phyloP scores from a whole-genome alignment of 257 asterid species.

The Plectranthus barbatus region DNA sequence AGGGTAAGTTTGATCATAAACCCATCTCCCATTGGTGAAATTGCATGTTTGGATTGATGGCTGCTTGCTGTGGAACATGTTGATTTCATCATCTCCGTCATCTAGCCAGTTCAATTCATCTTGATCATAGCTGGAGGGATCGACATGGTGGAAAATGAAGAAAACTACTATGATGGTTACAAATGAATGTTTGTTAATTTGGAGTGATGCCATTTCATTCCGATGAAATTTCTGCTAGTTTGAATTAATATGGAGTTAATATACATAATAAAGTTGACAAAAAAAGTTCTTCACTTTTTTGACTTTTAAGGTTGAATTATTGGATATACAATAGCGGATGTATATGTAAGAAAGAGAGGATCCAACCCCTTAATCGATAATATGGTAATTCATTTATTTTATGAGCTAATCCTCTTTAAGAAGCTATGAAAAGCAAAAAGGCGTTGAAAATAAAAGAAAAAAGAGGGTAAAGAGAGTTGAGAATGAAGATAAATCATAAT shows the following conservation, averaged over 20 bases:
- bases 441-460: no score
- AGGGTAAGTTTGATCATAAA: constrained; percentile 57
- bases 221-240: background rate
- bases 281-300: background rate
- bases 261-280: constrained; percentile 2
- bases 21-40: constrained; percentile 67
- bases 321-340: no score
- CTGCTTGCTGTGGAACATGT: constrained; percentile 39
- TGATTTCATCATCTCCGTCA: constrained; percentile 44
- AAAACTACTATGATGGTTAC: background rate
- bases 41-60: constrained; percentile 46
- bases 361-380: no score
- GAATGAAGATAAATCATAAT: no score
- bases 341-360: no score
- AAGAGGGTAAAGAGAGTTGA: no score
- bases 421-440: no score
- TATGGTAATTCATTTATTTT: no score
- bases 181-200: background rate
- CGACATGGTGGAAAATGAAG: constrained; percentile 12
- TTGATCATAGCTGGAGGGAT: constrained; percentile 30
- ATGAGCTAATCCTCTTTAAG: no score
- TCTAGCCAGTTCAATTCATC: constrained; percentile 55
- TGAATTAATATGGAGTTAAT: background rate
- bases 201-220: constrained; percentile 24
- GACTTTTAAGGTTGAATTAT: background rate